Base-by-base conservation (phyloP, 2,329 filamentous ascomycete species). In the Coniella vitis region DNA sequence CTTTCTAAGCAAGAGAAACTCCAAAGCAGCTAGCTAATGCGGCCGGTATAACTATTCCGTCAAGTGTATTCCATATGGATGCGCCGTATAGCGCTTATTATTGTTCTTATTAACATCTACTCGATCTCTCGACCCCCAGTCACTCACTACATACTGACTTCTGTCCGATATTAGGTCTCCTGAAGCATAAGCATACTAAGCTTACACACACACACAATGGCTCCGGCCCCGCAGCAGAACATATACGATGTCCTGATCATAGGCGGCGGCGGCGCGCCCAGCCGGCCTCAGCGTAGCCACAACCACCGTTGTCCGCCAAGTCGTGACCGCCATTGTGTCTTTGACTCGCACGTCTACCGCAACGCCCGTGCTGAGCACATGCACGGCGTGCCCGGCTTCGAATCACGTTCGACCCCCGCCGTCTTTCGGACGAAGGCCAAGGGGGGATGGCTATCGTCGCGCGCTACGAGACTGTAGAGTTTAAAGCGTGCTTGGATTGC, bases 261-360 rank as follows among this genome's bases (percentile, higher is more conserved):
- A 34, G 76, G 76, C 37, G 74, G 71, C 40, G 76, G 76, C n/a
- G n/a, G n/a, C n/a, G n/a, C n/a, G n/a, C 2, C 74, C 75, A 3
- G 69, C 72, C 1, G 75, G 76, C 13, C 66, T 79, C 2, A 68
- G 70, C 37, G 66, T 69, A 9, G 67, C 75, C 25, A 66, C 67
- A 21, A 63, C 64, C 36, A 68, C n/a, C n/a, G n/a, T 79, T 19
- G 73, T 71, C 3, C 73, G 76, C 17, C 73, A 77, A 38, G 64
- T 69, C 16, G 67, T 72, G 51, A 70, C 62, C 2, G 67, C 71
- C 0, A 58, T 77, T 8, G 60, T 80, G 37, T n/a, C n/a, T 68
- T 79, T 48, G 74, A 78, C 61, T 73, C 69, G 4, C 65, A 66
- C 12, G 58, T 67, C 1, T 80, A 77, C 56, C 72, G 75, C 54